Evolutionary conservation across 108 stramenopile genomes (phyloP), one percentile per base, ranked within the genome.

Genomic region (Cyclotella distinguenda): DNA sequence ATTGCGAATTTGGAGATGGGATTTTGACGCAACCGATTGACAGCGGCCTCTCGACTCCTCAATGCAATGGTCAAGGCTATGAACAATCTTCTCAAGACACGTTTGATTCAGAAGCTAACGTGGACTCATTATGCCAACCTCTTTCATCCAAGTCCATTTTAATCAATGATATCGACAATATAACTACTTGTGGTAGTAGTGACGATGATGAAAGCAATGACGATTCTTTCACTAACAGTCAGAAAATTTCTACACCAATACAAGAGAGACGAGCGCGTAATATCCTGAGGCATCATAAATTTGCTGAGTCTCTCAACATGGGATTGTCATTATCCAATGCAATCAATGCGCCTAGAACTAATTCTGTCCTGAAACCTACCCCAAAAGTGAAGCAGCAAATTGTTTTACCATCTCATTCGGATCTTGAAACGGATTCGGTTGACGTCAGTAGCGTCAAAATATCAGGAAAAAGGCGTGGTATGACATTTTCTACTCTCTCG

Each of bases 401-500:
- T 9, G 31, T 15, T 52, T 28, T 12, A 30, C 31, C 51, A n/a
- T n/a, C n/a, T n/a, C n/a, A n/a, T n/a, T n/a, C n/a, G 38, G 38
- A 38, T 38, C 12, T 10, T 38, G 38, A 38, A 38, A 8, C 8
- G 8, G 38, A 38, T 10, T 38, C 38, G 38, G 55, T 21, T 39
- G 36, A 56, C 2, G 6, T 12, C 12, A 21, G 11, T 21, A 21
- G 23, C 1, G 11, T 48, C 19, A 21, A 1, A 3, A 2, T 11
- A 6, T 12, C 19, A 4, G 15, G 3, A n/a, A 57, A 57, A 34
- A 56, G 40, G 22, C 60, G 60, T 21, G 60, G 60, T 15, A 70
- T 70, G 70, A 18, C 45, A 47, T 70, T 70, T 62, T 35, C 42
- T 4, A 62, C 51, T 21, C n/a, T 4, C 13, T 10, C 22, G 16